phyloP scores from a whole-genome alignment of 768 basidiomycete species.

The Asterophora parasitica region DNA sequence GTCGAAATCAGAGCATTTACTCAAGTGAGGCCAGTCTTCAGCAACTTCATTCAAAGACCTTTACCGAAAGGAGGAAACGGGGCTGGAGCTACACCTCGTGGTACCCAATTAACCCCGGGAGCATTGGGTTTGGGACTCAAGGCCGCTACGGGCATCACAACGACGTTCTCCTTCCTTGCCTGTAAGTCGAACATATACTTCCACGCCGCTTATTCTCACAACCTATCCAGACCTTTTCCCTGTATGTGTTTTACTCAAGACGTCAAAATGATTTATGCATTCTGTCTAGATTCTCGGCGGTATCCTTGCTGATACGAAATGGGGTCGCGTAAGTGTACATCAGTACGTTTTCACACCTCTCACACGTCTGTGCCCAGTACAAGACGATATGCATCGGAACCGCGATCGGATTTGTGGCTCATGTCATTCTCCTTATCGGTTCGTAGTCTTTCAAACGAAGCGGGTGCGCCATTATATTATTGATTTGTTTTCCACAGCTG shows the following conservation, averaged over 20 bases:
- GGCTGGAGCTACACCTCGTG: conserved; percentile 22
- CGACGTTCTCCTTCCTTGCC: conserved; percentile 24
- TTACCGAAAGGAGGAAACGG: conserved; percentile 24
- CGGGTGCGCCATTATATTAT: not conserved
- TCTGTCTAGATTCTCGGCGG: conserved; percentile 26
- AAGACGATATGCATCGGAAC: conserved; percentile 33
- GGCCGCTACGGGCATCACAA: conserved; percentile 22
- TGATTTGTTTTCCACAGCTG: conserved; percentile 2
- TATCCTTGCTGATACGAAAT: conserved; percentile 34
- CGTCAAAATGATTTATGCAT: not conserved
- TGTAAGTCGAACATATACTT: conserved; percentile 5
- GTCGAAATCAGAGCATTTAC: not conserved
- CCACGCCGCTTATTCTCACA: conserved; percentile 10
- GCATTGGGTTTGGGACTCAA: conserved; percentile 25
- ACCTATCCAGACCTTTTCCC: conserved; percentile 12
- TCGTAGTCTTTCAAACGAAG: not conserved
- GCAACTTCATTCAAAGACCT: conserved; percentile 26
- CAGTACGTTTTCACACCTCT: not conserved
- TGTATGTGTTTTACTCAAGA: conserved; percentile 7
- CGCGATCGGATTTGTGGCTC: conserved; percentile 20
- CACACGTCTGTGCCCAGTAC: conserved; percentile 16
- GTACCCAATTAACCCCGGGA: conserved; percentile 20
- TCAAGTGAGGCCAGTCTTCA: conserved; percentile 14
- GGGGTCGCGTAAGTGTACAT: conserved; percentile 26
- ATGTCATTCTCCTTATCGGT: conserved; percentile 15